Conservation (phyloP, 2,329 filamentous ascomycete species). For the Ophiocordyceps unilateralis region DNA sequence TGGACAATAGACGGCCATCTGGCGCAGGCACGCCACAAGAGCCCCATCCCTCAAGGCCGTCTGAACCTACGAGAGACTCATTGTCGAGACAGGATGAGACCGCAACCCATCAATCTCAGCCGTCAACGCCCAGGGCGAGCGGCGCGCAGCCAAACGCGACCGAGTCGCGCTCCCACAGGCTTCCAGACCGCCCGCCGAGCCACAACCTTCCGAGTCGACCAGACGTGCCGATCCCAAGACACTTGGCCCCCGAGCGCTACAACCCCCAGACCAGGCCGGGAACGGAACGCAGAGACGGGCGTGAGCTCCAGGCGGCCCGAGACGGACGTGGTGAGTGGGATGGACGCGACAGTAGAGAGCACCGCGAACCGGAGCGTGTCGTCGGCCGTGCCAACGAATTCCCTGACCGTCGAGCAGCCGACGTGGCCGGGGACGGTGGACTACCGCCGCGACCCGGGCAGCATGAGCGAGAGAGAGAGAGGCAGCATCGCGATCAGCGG, state of each 20-base stretch:
- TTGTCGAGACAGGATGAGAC: constrained; percentile 9
- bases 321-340: constrained; percentile 14
- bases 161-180: constrained; percentile 15
- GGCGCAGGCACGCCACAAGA: constrained; percentile 12
- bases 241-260: constrained; percentile 28
- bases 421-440: constrained; percentile 11
- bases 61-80: constrained; percentile 9
- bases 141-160: constrained; percentile 6
- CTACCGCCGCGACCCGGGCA: constrained; percentile 19
- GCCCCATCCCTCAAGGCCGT: constrained; percentile 15
- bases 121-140: constrained; percentile 12
- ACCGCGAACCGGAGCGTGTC: constrained; percentile 11
- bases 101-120: constrained; percentile 4
- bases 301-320: constrained; percentile 9
- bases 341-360: constrained; percentile 19
- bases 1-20: constrained; percentile 6
- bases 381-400: not conserved
- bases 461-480: constrained; percentile 27
- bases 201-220: constrained; percentile 37
- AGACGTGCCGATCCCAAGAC: constrained; percentile 35
- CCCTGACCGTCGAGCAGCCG: constrained; percentile 20
- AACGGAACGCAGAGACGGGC: constrained; percentile 19
- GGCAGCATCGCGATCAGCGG: constrained; percentile 14
- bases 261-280: constrained; percentile 21
- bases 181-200: constrained; percentile 17